Evolutionary conservation across 768 basidiomycete species (phyloP), one percentile per base, ranked within the genome.

Genomic region (Russula vinacea): DNA sequence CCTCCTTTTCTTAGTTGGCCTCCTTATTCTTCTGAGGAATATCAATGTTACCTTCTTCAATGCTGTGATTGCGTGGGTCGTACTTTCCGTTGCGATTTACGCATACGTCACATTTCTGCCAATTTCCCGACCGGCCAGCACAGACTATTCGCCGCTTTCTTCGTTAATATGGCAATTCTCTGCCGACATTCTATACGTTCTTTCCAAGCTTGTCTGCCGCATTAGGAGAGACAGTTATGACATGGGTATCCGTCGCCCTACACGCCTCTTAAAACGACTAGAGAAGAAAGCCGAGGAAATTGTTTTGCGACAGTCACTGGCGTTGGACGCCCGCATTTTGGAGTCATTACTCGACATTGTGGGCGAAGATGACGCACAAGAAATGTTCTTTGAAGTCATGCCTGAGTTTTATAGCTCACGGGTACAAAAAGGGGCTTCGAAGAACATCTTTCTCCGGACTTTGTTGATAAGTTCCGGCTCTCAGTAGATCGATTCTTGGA

Each of bases 31-130:
- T 3, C 22, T 62, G 47, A 42, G 40, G 19, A 33, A 56, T 33
- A 24, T 51, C 39, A 13, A 50, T 7, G 45, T 22, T 16, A 40
- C 37, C 35, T 37, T 56, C 26, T 62, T 62, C 9, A 11, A 17
- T 11, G n/a, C 11, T 0, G 60, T 55, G 4, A 16, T 29, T 19
- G 33, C 10, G 53, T 55, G 60, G 53, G 22, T 56, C 3, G 53
- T 9, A 7, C 2, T 47, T 24, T 45, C 29, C 14, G 32, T 11
- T 14, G 40, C 10, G 24, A 13, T 45, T 17, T 61, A 61, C 26
- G 40, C 14, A 17, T 61, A 32, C 32, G 19, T 61, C 60, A 45
- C 52, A 6, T n/a, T 61, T 8, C 13, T 61, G 39, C 60, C 60
- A 1, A 53, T 45, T 26, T 45, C 35, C 22, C 50, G 32, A 2